phyloP scores from a whole-genome alignment of 805 yeast genomes.

The Cyberlindnera amylophila region DNA sequence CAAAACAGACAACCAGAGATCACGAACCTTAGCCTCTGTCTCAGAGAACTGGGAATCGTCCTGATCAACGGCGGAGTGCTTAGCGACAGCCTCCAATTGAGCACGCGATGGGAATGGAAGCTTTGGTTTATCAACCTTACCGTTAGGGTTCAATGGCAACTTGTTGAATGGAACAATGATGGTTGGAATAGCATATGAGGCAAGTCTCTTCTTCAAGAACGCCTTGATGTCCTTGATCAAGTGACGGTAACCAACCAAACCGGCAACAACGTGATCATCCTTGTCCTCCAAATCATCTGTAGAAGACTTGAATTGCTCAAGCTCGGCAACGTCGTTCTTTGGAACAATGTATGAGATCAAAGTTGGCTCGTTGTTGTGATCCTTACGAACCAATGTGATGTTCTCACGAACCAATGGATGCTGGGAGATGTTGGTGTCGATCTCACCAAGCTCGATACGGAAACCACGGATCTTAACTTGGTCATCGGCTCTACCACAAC shows the following conservation, averaged over 20 bases:
- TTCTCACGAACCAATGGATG: conserved; percentile 92
- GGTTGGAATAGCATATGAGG: conserved; percentile 91
- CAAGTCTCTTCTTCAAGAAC: conserved; percentile 84
- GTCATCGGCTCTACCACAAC: conserved; percentile 98
- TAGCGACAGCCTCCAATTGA: conserved; percentile 74
- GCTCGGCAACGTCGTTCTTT: conserved; percentile 47
- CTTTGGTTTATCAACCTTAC: conserved; percentile 96
- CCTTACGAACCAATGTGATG: conserved; percentile 85
- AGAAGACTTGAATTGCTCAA: conserved; percentile 39
- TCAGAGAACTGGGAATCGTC: conserved; percentile 54
- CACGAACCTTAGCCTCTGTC: conserved; percentile 65
- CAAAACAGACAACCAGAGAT: conserved; percentile 80
- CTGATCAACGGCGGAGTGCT: conserved; percentile 38
- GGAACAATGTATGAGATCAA: conserved; percentile 92
- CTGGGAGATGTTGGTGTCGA: conserved; percentile 94
- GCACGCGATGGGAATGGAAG: conserved; percentile 91
- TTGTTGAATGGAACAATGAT: conserved; percentile 81
- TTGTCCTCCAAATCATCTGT: conserved; percentile 40
- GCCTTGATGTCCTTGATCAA: conserved; percentile 76
- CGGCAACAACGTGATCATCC: conserved; percentile 68
- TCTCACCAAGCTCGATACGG: conserved; percentile 97
- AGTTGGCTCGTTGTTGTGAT: conserved; percentile 88
- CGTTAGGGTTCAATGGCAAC: conserved; percentile 95
- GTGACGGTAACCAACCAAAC: conserved; percentile 70
- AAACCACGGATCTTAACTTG: conserved; percentile 98